These are phyloP conservation scores for Mycena venus DNA, from an alignment of 768 basidiomycete genomes.

Conservation along the genomic window DNA sequence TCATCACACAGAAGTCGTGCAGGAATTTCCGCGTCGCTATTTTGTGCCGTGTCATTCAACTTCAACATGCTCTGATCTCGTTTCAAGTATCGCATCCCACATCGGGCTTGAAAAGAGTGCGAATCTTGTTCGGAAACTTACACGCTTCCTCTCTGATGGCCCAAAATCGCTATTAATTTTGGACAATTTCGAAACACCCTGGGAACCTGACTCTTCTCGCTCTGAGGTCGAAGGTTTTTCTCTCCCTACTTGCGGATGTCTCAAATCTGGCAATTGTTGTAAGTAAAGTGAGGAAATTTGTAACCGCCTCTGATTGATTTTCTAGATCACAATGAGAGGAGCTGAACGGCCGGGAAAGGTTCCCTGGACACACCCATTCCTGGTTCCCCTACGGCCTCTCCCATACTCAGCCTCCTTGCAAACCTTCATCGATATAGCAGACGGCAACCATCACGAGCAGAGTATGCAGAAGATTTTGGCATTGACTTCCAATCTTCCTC, in stretches of 20 bases:
- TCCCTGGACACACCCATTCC: conserved; percentile 14
- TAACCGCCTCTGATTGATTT: too few relatives aligned
- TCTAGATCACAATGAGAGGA: conserved; percentile 16
- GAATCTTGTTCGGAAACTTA: background rate
- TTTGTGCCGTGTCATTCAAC: conserved; percentile 9
- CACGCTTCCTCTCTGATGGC: background rate
- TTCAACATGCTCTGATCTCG: background rate
- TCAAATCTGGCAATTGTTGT: too few relatives aligned
- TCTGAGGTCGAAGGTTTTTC: conserved; percentile 6
- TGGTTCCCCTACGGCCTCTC: background rate
- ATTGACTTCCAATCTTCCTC: conserved; percentile 4
- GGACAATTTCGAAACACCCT: conserved; percentile 11
- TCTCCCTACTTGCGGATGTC: conserved; percentile 2
- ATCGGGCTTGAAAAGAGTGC: background rate
- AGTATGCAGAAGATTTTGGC: background rate
- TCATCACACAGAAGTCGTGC: background rate
- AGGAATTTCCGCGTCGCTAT: background rate
- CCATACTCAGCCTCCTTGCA: background rate
- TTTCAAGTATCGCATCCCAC: background rate
- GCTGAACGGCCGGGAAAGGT: background rate
- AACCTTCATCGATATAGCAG: conserved; percentile 23
- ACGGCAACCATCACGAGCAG: background rate
- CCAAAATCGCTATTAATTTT: background rate
- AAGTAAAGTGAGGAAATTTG: too few relatives aligned
- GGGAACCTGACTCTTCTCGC: background rate